Percentiles rank a stretch among this genome's conserved stretches.
Evolutionary conservation across 192 early-diverging fungal species (phyloP).

Genomic region (Coemansia sp.): DNA sequence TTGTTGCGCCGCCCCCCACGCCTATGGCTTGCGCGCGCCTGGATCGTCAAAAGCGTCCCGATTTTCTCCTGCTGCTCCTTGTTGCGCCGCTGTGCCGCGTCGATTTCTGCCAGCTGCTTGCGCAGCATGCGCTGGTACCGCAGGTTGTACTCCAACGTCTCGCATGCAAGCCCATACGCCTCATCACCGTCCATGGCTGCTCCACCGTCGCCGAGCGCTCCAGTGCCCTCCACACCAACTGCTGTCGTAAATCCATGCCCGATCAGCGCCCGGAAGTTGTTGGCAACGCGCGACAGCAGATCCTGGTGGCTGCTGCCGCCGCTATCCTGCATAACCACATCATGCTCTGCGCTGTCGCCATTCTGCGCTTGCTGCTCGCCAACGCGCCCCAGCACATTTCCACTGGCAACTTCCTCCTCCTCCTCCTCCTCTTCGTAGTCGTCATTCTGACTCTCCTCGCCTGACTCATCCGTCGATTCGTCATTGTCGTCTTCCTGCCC

Average conservation of each 20-base stretch:
- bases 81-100: constrained; percentile 55
- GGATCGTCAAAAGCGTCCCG: constrained; percentile 41
- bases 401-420: constrained; percentile 8
- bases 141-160: constrained; percentile 57
- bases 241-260: constrained; percentile 35
- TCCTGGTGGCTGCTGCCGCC: constrained; percentile 17
- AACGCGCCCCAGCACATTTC: not conserved
- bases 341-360: constrained; percentile 12
- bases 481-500: constrained; percentile 25
- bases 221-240: constrained; percentile 2
- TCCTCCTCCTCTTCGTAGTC: constrained; percentile 19
- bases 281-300: constrained; percentile 50
- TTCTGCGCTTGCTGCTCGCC: not conserved
- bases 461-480: constrained; percentile 10
- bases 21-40: constrained; percentile 38
- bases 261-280: constrained; percentile 47
- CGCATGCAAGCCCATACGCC: constrained; percentile 40
- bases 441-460: constrained; percentile 5
- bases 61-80: constrained; percentile 44
- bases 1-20: constrained; percentile 36
- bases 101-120: constrained; percentile 53
- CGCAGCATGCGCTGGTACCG: constrained; percentile 49
- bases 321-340: not conserved
- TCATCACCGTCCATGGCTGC: constrained; percentile 38
- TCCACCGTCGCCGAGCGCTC: constrained; percentile 11